A percentile compares a stretch with the other conserved stretches of the same genome.
Conservation (phyloP, 352 stramenopile species). For the Phytophthora pluvialis region DNA sequence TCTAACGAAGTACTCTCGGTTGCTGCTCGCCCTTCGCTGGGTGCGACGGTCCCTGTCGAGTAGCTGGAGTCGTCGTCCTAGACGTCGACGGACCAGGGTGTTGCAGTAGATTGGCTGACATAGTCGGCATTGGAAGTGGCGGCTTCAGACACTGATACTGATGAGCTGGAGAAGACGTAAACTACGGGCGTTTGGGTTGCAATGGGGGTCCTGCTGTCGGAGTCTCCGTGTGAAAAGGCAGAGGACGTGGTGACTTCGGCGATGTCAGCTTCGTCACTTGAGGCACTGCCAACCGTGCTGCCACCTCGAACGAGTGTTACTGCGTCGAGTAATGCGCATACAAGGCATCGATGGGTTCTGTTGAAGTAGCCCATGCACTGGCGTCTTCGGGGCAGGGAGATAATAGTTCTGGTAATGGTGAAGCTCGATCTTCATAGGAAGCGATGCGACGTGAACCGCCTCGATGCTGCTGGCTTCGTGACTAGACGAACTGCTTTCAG, state of each 20-base stretch:
- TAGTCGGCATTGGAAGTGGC: background rate
- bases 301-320: background rate
- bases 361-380: background rate
- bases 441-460: background rate
- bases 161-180: constrained; percentile 5
- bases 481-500: constrained; percentile 5
- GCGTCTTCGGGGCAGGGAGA: background rate
- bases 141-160: background rate
- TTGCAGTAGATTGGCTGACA: background rate
- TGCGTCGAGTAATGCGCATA: background rate
- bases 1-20: constrained; percentile 14
- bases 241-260: background rate
- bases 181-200: background rate
- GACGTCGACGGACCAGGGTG: background rate
- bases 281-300: background rate
- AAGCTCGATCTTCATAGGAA: background rate
- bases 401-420: constrained; percentile 2
- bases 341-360: background rate
- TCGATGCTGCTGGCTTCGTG: background rate
- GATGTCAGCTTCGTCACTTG: background rate
- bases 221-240: background rate
- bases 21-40: constrained; percentile 9
- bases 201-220: background rate
- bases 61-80: constrained; percentile 1
- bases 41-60: constrained; percentile 5